Base-by-base conservation (phyloP, 2,329 filamentous ascomycete species). In the Teratosphaeria epicoccoides region DNA sequence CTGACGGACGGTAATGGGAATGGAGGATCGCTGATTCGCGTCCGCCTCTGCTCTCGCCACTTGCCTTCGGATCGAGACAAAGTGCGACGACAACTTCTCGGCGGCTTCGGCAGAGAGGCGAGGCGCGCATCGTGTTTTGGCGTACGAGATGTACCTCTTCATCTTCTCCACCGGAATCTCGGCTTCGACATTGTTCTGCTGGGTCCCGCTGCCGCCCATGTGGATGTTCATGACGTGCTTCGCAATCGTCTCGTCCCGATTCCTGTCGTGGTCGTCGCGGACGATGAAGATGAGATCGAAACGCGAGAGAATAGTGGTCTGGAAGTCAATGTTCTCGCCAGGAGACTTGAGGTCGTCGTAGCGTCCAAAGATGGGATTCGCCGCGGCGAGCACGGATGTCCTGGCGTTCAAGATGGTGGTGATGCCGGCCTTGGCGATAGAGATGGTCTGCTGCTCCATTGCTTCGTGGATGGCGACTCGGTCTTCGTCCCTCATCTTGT, bases 271-370 rank as follows among this genome's bases (percentile, higher is more conserved):
- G 56, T 95, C 89, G 68, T 98, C 93, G 61, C 87, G 88, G 56
- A 98, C 91, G 59, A 98, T 96, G 75, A 97, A 98, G 59, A 98
- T 97, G 88, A 98, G 96, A 70, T 98, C 93, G 68, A 98, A 98
- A 79, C 93, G 87, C 2, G 91, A 97, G 59, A 98, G 68, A 63
- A 98, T 97, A 3, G 93, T 98, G 0, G 93, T 98, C 66, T 98
- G 93, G 71, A 98, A 98, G 71, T 98, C 93, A 60, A 98, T 98
- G 67, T 98, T 98, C 71, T 98, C 93, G 54, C 93, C 93, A 0
- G 93, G 93, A 0, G 87, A 89, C 70, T 97, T 97, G 76, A 98
- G 84, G 65, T 98, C 93, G 68, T 98, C 93, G 71, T 98, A 98
- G 24, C 93, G 85, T 50, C 93, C 93, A 65, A 97, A 98, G 53